Conservation (phyloP, 148 eudicot species). For the Vaccinium myrtillus region DNA sequence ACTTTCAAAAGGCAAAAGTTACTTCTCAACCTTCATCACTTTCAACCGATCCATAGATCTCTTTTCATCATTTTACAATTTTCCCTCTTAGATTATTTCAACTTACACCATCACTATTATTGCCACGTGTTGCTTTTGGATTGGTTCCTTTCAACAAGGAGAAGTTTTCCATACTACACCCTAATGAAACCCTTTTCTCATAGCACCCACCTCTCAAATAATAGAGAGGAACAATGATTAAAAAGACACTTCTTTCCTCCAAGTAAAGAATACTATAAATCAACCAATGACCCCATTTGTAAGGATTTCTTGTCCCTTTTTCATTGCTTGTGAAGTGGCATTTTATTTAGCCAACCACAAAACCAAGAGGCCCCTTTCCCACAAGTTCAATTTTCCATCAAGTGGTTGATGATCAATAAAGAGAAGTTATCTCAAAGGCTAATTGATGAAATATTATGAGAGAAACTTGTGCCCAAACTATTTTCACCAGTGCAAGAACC, state of each 20-base stretch:
- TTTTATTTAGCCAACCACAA: neutral
- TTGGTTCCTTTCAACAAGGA: constrained; percentile 7
- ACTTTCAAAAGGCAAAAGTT: constrained; percentile 6
- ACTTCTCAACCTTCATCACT: neutral
- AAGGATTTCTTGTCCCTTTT: constrained; percentile 8
- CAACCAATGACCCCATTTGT: constrained; percentile 19
- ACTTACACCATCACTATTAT: constrained; percentile 4
- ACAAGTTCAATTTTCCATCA: constrained; percentile 23
- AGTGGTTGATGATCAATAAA: constrained; percentile 2
- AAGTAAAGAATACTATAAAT: constrained; percentile 7
- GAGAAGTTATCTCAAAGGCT: constrained; percentile 17
- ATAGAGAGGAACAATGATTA: constrained; percentile 13
- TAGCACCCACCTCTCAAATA: constrained; percentile 6
- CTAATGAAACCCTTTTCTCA: neutral
- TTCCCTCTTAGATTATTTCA: constrained; percentile 6
- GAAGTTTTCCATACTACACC: constrained; percentile 11
- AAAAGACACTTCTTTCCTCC: constrained; percentile 16
- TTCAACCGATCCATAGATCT: neutral
- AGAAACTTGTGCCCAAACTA: constrained; percentile 13
- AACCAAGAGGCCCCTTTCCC: constrained; percentile 6
- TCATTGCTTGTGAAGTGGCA: constrained; percentile 14
- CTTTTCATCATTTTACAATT: constrained; percentile 1
- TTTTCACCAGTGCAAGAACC: constrained; percentile 30
- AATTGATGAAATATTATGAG: constrained; percentile 23
- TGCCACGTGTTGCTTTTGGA: constrained; percentile 13